These are phyloP conservation scores for Daldinia sp. DNA, from an alignment of 2,329 filamentous ascomycete genomes.

Conservation along the genomic window DNA sequence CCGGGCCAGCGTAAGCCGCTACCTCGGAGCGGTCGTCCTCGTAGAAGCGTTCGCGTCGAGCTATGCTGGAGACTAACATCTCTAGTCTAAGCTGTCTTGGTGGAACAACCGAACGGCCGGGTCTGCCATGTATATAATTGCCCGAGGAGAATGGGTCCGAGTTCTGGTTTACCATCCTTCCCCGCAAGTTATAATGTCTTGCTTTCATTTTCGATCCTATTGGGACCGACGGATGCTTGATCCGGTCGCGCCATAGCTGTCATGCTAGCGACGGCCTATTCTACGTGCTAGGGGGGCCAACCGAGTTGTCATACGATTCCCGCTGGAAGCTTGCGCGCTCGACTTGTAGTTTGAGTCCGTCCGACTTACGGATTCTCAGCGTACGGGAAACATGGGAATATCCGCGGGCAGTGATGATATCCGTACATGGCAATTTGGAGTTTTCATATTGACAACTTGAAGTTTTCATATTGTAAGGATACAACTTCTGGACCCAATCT, in stretches of 20 bases:
- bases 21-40: conserved; percentile 15
- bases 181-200: conserved; percentile 16
- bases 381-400: background rate
- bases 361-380: no score
- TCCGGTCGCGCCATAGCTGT: conserved; percentile 18
- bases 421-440: background rate
- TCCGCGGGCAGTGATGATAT: background rate
- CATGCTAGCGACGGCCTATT: conserved; percentile 15
- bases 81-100: conserved; percentile 19
- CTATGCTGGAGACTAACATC: conserved; percentile 21
- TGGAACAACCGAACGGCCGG: conserved; percentile 25
- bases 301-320: conserved; percentile 18
- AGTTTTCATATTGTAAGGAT: background rate
- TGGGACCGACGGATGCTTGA: conserved; percentile 25
- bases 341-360: background rate
- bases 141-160: conserved; percentile 23
- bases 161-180: conserved; percentile 8
- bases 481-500: background rate
- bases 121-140: conserved; percentile 22
- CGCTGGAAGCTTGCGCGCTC: conserved; percentile 12
- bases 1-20: conserved; percentile 8
- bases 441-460: no score
- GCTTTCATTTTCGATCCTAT: conserved; percentile 18
- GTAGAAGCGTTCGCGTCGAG: conserved; percentile 17
- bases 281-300: conserved; percentile 14